phyloP scores from a whole-genome alignment of 1,284 basidiomycete species.

The Rhodotorula sp. region DNA sequence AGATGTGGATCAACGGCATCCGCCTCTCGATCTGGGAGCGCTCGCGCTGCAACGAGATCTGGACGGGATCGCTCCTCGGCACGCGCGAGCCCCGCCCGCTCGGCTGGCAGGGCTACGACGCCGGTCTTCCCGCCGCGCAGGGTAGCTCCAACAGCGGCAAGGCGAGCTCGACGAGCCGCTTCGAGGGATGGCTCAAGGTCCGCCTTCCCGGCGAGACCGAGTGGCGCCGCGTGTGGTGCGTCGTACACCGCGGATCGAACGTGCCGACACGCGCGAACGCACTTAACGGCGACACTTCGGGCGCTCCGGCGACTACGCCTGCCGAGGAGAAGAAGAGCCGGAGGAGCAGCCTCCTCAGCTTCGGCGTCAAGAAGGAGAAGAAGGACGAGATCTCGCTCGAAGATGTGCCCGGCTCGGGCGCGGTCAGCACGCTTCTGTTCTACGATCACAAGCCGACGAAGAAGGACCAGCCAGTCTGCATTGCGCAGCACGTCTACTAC shows the following conservation, averaged over 20 bases:
- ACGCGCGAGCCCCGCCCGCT: conserved; percentile 52
- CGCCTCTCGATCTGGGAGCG: conserved; percentile 94
- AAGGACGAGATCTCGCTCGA: conserved; percentile 17
- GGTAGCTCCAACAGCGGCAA: conserved; percentile 3
- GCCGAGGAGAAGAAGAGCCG: conserved; percentile 38
- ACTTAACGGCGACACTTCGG: not conserved
- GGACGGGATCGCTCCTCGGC: conserved; percentile 88
- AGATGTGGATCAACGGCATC: conserved; percentile 89
- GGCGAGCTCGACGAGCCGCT: conserved; percentile 40
- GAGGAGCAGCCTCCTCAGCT: conserved; percentile 37
- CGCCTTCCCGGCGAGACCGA: conserved; percentile 92
- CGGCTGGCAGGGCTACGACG: conserved; percentile 35
- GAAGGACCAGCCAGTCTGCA: conserved; percentile 30
- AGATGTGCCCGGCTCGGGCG: conserved; percentile 32
- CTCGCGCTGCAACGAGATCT: conserved; percentile 91
- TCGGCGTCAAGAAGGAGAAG: conserved; percentile 31
- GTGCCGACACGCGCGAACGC: conserved; percentile 9
- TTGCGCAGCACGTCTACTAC: conserved; percentile 38
- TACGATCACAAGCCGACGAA: conserved; percentile 49
- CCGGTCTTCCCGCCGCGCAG: conserved; percentile 20
- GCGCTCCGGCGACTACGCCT: not conserved
- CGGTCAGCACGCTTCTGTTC: conserved; percentile 59
- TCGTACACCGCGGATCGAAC: conserved; percentile 55
- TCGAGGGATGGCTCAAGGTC: conserved; percentile 91
- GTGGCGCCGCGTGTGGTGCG: conserved; percentile 92